Conservation (phyloP, 305 asterid genomes). For the Plantago lanceolata region DNA sequence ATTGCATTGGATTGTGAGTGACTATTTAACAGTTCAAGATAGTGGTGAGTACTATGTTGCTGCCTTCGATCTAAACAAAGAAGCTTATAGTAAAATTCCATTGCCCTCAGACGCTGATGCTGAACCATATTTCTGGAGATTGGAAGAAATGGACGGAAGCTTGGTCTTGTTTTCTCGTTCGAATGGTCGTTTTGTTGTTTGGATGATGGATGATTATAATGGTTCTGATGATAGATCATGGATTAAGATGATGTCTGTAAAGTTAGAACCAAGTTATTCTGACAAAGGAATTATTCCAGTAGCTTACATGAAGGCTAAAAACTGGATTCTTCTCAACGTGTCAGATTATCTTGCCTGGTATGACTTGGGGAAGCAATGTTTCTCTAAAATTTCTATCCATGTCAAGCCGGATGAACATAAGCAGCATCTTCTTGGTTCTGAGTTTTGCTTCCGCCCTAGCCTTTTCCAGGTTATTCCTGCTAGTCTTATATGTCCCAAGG, state of each 20-base stretch:
- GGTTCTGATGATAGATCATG: not conserved
- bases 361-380: too few species aligned
- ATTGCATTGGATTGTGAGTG: not conserved
- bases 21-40: too few species aligned
- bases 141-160: conserved; percentile 13
- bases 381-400: not conserved
- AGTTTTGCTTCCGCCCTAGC: too few species aligned
- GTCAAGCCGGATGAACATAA: conserved; percentile 2
- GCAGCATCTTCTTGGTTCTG: not conserved
- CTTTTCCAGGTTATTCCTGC: not conserved
- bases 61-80: conserved; percentile 16
- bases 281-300: not conserved
- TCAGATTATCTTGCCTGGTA: too few species aligned
- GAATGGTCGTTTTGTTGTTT: not conserved
- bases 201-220: not conserved
- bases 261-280: too few species aligned
- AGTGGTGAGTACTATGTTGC: not conserved
- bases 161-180: conserved; percentile 3
- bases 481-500: not conserved
- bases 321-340: not conserved
- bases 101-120: too few species aligned
- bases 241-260: conserved; percentile 12
- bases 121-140: too few species aligned
- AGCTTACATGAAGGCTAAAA: conserved; percentile 20
- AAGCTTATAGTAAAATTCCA: conserved; percentile 4